Evolutionary conservation across 768 basidiomycete genomes (phyloP), one percentile per base, ranked within the genome.

Genomic region (Russula sp.): DNA sequence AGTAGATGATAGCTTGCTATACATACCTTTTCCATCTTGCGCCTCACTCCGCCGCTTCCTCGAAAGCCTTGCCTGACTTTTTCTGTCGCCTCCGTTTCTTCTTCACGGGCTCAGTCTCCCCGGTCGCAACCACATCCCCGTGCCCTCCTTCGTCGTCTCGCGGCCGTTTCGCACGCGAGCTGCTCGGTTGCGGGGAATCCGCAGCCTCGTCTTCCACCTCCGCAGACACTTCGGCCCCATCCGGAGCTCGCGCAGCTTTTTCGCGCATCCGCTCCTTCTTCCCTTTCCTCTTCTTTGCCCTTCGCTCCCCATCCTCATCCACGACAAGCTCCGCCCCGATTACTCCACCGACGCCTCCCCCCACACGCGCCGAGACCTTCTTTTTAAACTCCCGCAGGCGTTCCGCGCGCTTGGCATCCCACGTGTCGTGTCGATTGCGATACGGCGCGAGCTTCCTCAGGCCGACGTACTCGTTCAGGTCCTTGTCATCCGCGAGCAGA

Each of bases 381-480:
- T 78, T 71, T 72, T 88, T 90, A 61, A 97, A 79, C 63, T 94
- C 89, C 69, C 80, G 78, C 50, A 96, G 77, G 66, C 86, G 82
- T 51, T 87, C 83, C 27, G 77, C 77, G 14, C 90, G 81, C 44
- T 77, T 80, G 39, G 78, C 74, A 69, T 89, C 89, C 85, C 87
- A 92, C 37, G 74, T 77, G n/a, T 70, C 74, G 68, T 74, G 77
- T 34, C 82, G 80, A 51, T 83, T 78, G 48, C 91, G 85, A 73
- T 98, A 98, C 6, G 97, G 92, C 16, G 96, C 97, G 67, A 92
- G 82, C 73, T 89, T 89, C 76, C 92, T 96, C 69, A 98, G 78
- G 49, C 88, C 84, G 75, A 96, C 82, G 74, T 93, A 93, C 62
- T 90, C 81, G 75, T 98, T 99, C 54, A 99, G 82, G 71, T 99